Conservation (phyloP, 345 rosid species). For the Atalantia buxifolia region DNA sequence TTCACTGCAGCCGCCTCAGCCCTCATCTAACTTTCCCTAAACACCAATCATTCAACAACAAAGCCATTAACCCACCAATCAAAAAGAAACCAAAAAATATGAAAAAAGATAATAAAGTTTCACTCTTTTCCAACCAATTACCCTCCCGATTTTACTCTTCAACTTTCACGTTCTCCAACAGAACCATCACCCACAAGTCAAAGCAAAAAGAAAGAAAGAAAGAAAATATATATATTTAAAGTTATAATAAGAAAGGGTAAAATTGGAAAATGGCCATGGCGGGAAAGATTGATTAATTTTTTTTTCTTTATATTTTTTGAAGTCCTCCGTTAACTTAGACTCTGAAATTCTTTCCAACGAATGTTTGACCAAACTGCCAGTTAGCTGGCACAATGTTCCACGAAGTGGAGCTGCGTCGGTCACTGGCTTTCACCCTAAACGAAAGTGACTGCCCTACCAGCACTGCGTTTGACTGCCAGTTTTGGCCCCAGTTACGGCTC, state of each 20-base stretch:
- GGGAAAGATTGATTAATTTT: constrained; percentile 8
- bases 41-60: constrained; percentile 1
- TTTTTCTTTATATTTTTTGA: not conserved
- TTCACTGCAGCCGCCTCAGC: constrained; percentile 28
- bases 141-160: not conserved
- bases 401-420: constrained; percentile 47
- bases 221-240: not conserved
- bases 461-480: constrained; percentile 55
- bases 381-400: constrained; percentile 38
- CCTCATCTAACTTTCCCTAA: not conserved
- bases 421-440: constrained; percentile 46
- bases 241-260: not conserved
- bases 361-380: constrained; percentile 65
- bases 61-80: constrained; percentile 3
- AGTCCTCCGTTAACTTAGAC: constrained; percentile 10
- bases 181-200: not conserved
- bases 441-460: constrained; percentile 51
- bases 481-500: constrained; percentile 63
- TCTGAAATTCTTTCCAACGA: constrained; percentile 52
- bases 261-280: constrained; percentile 7
- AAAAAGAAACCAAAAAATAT: not conserved
- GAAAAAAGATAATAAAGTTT: not conserved
- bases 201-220: not conserved
- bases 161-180: constrained; percentile 4
- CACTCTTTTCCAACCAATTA: not conserved